These are phyloP conservation scores for Gossypium mustelinum DNA, from an alignment of 345 rosid genomes.

Conservation along the genomic window DNA sequence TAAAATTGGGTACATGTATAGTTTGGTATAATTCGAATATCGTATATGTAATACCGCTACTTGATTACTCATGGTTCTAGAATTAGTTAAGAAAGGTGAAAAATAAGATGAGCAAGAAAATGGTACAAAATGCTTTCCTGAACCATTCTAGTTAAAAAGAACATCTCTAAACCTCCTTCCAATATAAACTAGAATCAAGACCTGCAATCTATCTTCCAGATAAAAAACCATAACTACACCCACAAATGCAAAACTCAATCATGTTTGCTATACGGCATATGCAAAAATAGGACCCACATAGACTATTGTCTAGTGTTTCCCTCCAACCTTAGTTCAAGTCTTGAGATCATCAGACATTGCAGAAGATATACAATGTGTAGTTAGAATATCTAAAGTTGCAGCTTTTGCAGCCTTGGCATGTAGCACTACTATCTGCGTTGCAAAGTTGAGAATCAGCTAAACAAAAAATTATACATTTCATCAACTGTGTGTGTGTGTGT, in stretches of 20 bases:
- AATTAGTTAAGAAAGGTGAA: no score
- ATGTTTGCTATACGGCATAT: not conserved
- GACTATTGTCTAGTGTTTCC: not conserved
- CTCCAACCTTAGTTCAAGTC: conserved; percentile 29
- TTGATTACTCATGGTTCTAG: not conserved
- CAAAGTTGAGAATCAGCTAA: conserved; percentile 2
- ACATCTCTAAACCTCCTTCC: not conserved
- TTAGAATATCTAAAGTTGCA: conserved; percentile 68
- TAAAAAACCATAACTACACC: not conserved
- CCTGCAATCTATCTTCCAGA: not conserved
- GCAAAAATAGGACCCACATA: not conserved
- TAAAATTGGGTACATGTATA: not conserved
- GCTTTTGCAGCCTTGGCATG: conserved; percentile 63
- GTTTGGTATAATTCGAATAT: not conserved
- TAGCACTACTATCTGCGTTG: conserved; percentile 64
- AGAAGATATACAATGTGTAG: conserved; percentile 81
- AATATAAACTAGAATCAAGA: not conserved
- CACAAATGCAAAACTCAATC: not conserved
- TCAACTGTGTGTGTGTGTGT: not conserved
- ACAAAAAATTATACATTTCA: not conserved
- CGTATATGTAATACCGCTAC: not conserved
- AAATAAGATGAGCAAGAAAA: not conserved
- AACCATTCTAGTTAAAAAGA: not conserved
- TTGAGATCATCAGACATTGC: conserved; percentile 85
- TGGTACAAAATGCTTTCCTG: not conserved